These are phyloP conservation scores for Glycine latifolia DNA, from an alignment of 306 rosid genomes.

Conservation along the genomic window DNA sequence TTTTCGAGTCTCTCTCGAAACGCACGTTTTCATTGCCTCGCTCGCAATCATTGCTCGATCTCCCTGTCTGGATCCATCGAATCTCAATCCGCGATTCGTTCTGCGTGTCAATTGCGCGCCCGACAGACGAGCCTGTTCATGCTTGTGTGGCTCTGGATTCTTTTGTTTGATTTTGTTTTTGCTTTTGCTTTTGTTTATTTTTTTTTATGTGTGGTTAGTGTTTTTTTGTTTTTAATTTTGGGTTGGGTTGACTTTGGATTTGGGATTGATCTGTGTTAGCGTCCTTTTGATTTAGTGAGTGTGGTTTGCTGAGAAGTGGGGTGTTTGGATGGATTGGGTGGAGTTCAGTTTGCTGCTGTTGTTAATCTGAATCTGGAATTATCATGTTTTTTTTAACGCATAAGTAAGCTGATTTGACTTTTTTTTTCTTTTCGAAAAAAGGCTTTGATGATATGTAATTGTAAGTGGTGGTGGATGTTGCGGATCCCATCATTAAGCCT, in stretches of 20 bases:
- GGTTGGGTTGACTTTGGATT: conserved; percentile 53
- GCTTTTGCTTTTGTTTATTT: background rate
- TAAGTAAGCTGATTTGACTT: conserved; percentile 30
- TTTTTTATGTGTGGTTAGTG: background rate
- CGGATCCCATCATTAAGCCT: conserved; percentile 38
- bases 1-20: conserved; percentile 16
- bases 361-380: conserved; percentile 43
- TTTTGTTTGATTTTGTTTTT: conserved; percentile 10
- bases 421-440: background rate
- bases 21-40: conserved; percentile 14
- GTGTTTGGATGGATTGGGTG: conserved; percentile 40
- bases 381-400: background rate
- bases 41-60: conserved; percentile 26
- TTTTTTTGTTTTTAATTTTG: background rate
- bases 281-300: conserved; percentile 10
- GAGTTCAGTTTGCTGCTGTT: conserved; percentile 36
- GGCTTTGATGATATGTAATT: background rate
- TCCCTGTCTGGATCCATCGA: conserved; percentile 52
- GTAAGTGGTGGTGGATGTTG: conserved; percentile 11
- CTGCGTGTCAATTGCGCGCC: conserved; percentile 40
- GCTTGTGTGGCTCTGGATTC: conserved; percentile 12
- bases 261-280: conserved; percentile 43
- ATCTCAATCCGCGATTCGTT: conserved; percentile 40
- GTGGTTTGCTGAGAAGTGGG: conserved; percentile 2
- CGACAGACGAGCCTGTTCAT: conserved; percentile 40